Evolutionary conservation across 2,329 filamentous ascomycete genomes (phyloP), one percentile per base, ranked within the genome.

Genomic region (Tolypocladium pustulatum): DNA sequence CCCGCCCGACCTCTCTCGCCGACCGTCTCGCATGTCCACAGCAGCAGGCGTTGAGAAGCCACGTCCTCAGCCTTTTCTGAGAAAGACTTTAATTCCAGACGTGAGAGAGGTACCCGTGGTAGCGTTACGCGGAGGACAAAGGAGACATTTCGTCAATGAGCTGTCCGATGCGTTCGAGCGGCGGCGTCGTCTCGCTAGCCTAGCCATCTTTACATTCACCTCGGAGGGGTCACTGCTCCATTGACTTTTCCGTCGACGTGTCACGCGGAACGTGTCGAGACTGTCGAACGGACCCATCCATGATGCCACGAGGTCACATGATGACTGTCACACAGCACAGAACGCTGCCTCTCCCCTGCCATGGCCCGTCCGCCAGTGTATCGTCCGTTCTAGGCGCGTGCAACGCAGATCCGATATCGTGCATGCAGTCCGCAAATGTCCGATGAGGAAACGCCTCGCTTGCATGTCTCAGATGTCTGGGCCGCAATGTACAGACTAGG

Each of bases 361-460:
- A 41, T n/a, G 30, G 49, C 49, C 32, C 10, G 30, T 30, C 27
- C 22, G 20, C 30, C 49, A n/a, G 32, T 36, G 5, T 22, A 22
- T 36, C 20, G 30, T 30, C 30, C 3, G 30, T 32, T 4, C 30
- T 22, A 30, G 52, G 52, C 57, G 41, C 22, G 57, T 58, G 57
- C 57, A 22, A 58, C 52, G 30, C 51, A 55, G 53, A 57, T 57
- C 46, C 46, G 49, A 40, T n/a, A 36, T 20, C 17, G 49, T 55
- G 52, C 51, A 46, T 13, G 52, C 40, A 58, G 40, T 25, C 41
- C 22, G 13, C 41, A 46, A 58, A 51, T 55, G 52, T 55, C 57
- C 57, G 57, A 51, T 46, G 40, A 51, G 32, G 52, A 38, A n/a
- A 40, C 49, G 37, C 20, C 40, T 34, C 30, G 25, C 38, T 41